Base-by-base conservation (phyloP, 2,329 filamentous ascomycete genomes). In the Aspergillus tanneri region DNA sequence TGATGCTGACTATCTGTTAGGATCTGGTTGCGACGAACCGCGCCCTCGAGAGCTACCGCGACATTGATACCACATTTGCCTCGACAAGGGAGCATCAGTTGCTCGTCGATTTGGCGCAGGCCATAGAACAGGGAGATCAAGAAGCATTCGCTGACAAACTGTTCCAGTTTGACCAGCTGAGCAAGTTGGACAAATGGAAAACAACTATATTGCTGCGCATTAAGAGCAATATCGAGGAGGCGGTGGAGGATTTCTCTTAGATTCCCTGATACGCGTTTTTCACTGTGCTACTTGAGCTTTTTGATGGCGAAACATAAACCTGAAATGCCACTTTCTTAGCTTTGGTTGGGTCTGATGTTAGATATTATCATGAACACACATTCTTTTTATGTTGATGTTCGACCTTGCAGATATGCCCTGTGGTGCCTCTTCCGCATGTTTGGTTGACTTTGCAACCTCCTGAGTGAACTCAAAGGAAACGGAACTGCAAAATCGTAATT, bases 151-250 rank as follows among this genome's bases (percentile, higher is more conserved):
- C 86, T 18, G 89, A 95, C 65, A 90, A 91, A 69, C 72, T 93
- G 55, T 95, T 87, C 77, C 85, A 92, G 68, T 97, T 83, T 66
- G 90, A 96, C 69, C 88, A 95, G 75, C 79, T 96, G 74, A 93
- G 85, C 74, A 93, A 93, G 77, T 75, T 97, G 64, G 91, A 96
- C 67, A 93, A 92, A 76, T 97, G 92, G 92, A 96, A 96, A 86
- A 96, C 88, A 42, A 88, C 86, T 24, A 76, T 96, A 49, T 71
- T 96, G 54, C 74, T 95, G 64, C 82, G 84, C 59, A 80, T 96
- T 63, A 96, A 96, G 84, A 85, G 85, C 62, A 78, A 78, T 45
- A 95, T 96, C 61, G 86, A 92, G 72, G 79, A 83, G 64, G 76
- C 78, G 55, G 82, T 77, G 32, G 84, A 87, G 56, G 84, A 87